These are phyloP conservation scores for Komagataella ulmi DNA, from an alignment of 805 yeast species.

Conservation along the genomic window DNA sequence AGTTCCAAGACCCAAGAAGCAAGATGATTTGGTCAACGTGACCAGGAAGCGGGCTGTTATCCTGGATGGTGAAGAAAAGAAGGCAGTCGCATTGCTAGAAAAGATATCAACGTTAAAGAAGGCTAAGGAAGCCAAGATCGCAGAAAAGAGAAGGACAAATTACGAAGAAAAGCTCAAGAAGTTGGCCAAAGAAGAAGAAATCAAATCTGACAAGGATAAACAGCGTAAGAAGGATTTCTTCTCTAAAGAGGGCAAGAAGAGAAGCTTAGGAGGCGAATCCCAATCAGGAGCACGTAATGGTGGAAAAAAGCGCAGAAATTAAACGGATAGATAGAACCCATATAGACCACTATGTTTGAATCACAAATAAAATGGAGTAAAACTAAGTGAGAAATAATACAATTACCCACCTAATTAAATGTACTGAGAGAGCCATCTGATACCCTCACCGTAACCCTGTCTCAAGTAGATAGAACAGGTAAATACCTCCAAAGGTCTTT, in stretches of 20 bases:
- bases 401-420: constrained; percentile 33
- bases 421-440: constrained; percentile 96
- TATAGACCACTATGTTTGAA: not conserved
- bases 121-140: constrained; percentile 72
- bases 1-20: constrained; percentile 78
- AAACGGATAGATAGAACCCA: not conserved
- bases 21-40: constrained; percentile 55
- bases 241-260: constrained; percentile 54
- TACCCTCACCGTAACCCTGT: constrained; percentile 97
- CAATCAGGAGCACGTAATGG: constrained; percentile 12
- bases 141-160: constrained; percentile 60
- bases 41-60: constrained; percentile 81
- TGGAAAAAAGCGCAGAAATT: constrained; percentile 9
- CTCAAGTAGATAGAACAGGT: constrained; percentile 99
- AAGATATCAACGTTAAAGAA: constrained; percentile 75
- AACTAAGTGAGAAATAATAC: not conserved
- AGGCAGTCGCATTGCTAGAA: constrained; percentile 79
- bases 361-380: not conserved
- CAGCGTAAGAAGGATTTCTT: constrained; percentile 85
- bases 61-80: constrained; percentile 83
- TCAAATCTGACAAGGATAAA: constrained; percentile 59
- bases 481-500: constrained; percentile 89
- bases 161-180: constrained; percentile 65
- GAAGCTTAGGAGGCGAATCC: constrained; percentile 21
- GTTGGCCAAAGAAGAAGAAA: constrained; percentile 61